phyloP scores from a whole-genome alignment of 23 red algal species.

The Porphyridium purpureum region DNA sequence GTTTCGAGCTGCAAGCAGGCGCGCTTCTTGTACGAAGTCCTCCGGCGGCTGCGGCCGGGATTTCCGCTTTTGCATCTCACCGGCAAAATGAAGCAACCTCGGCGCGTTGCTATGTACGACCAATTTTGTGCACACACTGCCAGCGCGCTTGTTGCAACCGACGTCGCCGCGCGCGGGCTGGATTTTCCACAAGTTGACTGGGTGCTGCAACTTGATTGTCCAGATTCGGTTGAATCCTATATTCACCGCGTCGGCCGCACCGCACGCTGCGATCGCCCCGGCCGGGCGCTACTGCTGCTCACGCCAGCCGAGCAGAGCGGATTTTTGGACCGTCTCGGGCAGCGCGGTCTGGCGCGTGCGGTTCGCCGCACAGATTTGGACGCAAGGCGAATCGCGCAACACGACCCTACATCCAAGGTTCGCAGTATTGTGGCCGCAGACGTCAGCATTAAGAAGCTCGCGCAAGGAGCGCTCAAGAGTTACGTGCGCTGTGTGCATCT shows the following conservation, averaged over 20 bases:
- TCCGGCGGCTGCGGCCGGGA: slow-evolving; percentile 84
- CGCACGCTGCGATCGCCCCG: slow-evolving; percentile 47
- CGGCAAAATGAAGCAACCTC: slow-evolving; percentile 73
- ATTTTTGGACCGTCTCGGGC: slow-evolving; percentile 30
- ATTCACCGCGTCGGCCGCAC: slow-evolving; percentile 94
- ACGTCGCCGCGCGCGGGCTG: slow-evolving; percentile 90
- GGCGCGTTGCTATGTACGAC: slow-evolving; percentile 66
- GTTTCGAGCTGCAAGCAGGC: slow-evolving; percentile 88
- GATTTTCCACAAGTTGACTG: slow-evolving; percentile 89
- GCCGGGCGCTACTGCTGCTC: slow-evolving; percentile 58
- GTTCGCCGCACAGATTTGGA: slow-evolving; percentile 20
- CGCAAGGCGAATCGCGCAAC: slow-evolving; percentile 26
- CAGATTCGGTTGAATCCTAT: slow-evolving; percentile 58
- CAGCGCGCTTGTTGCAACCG: slow-evolving; percentile 70
- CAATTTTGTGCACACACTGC: slow-evolving; percentile 26
- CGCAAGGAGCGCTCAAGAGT: slow-evolving; percentile 61
- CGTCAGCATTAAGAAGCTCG: slow-evolving; percentile 50
- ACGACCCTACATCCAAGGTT: background rate
- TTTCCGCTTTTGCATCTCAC: slow-evolving; percentile 67
- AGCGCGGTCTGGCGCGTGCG: background rate
- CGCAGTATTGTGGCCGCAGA: slow-evolving; percentile 45
- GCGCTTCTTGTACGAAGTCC: slow-evolving; percentile 75
- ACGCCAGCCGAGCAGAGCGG: slow-evolving; percentile 27
- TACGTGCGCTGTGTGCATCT: slow-evolving; percentile 59
- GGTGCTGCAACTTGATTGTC: slow-evolving; percentile 92